Conservation (phyloP, 495 filamentous ascomycete species). For the Clohesyomyces aquaticus region DNA sequence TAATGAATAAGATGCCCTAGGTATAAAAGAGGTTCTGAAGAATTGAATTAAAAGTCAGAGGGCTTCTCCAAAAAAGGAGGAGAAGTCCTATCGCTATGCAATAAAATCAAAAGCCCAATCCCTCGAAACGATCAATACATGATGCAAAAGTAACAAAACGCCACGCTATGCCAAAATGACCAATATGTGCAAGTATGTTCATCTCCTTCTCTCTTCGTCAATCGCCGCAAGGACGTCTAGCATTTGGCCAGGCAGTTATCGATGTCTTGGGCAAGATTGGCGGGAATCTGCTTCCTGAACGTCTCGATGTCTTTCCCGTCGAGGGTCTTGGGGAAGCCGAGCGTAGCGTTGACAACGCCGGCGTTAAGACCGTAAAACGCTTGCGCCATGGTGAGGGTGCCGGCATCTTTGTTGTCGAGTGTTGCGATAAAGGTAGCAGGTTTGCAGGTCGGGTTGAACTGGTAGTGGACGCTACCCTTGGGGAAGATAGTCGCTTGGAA, state of each 20-base stretch:
- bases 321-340: conserved; percentile 50
- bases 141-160: not conserved
- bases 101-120: not conserved
- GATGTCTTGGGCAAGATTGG: conserved; percentile 52
- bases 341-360: conserved; percentile 51
- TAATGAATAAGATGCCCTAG: too few species aligned
- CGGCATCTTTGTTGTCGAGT: conserved; percentile 56
- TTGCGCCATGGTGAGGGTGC: conserved; percentile 54
- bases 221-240: conserved; percentile 10
- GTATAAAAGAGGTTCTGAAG: too few species aligned
- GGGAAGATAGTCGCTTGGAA: conserved; percentile 56
- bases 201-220: too few species aligned
- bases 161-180: not conserved
- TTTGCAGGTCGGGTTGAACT: conserved; percentile 59
- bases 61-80: not conserved
- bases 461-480: conserved; percentile 56
- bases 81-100: conserved; percentile 14
- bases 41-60: conserved; percentile 1
- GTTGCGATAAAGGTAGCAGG: conserved; percentile 55
- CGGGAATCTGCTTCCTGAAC: conserved; percentile 52
- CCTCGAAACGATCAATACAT: not conserved
- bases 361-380: conserved; percentile 54
- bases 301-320: conserved; percentile 52
- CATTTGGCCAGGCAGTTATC: conserved; percentile 55
- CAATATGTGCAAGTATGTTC: not conserved